Evolutionary conservation across 1,284 basidiomycete genomes (phyloP), one percentile per base, ranked within the genome.

Genomic region (Fomitopsis pinicola): DNA sequence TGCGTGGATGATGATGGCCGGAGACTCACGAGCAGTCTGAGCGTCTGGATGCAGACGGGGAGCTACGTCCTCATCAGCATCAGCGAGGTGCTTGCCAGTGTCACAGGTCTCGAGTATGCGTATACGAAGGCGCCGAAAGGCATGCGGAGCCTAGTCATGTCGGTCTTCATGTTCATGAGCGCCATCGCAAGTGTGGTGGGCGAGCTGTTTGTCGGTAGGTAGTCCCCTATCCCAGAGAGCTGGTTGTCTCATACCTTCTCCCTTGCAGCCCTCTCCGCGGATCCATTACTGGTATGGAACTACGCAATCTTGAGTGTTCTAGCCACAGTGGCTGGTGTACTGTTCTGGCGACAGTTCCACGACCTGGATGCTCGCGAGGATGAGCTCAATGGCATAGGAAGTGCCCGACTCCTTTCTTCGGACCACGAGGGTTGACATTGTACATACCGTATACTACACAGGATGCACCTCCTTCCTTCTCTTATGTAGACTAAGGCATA

Each of bases 21-120:
- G 61, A 72, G 76, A 2, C 65, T 79, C 63, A 77, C 78, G 33
- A 85, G 83, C 1, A 81, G 82, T 15, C 75, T 94, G 53, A 91
- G 88, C 66, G 89, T 94, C 9, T 92, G 90, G 91, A 85, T 88
- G 59, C 88, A 91, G 70, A 82, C 82, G 12, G 87, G 84, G 67
- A 78, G 86, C 28, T 90, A 38, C 52, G n/a, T 54, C 2, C 52
- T 54, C 52, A 89, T 71, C 22, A 40, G 52, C 35, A 38, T 54
- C 17, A 54, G 52, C 35, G 73, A 92, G 77, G 93, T 96, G 70
- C 83, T 96, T 58, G 91, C 92, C 22, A 42, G 89, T 10, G 92
- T 96, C 74, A 94, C 92, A 0, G 88, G 88, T 10, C 79, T 91
- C 66, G 94, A 96, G 74, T 94, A 94, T 72, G 94, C 92, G 19